These are phyloP conservation scores for Entonaema liquescens DNA, from an alignment of 495 filamentous ascomycete species.

Conservation along the genomic window DNA sequence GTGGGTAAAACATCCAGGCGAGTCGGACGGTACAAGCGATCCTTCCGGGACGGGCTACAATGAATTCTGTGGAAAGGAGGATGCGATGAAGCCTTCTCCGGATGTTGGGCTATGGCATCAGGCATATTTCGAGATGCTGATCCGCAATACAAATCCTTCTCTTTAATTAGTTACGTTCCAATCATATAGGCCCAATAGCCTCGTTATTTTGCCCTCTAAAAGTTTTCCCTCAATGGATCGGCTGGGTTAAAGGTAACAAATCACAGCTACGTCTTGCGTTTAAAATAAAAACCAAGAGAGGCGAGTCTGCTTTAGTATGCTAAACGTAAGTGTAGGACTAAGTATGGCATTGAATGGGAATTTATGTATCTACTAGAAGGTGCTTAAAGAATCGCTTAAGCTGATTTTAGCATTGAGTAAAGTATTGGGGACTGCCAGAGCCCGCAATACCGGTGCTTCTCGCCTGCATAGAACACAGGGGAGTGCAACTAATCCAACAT, in stretches of 20 bases:
- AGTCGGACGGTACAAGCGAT: slow-evolving; percentile 71
- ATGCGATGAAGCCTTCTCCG: slow-evolving; percentile 61
- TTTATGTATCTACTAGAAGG: too few relatives aligned
- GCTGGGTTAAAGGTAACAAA: too few relatives aligned
- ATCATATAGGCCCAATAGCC: background rate
- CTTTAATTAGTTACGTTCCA: background rate
- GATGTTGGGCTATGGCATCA: slow-evolving; percentile 71
- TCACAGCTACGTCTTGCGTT: background rate
- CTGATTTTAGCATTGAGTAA: background rate
- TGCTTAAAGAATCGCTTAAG: too few relatives aligned
- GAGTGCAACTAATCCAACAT: background rate
- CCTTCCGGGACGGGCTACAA: slow-evolving; percentile 61
- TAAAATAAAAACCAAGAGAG: background rate
- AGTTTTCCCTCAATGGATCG: too few relatives aligned
- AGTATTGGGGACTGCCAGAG: background rate
- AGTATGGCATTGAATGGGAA: too few relatives aligned
- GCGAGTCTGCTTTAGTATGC: too few relatives aligned
- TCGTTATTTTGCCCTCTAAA: too few relatives aligned
- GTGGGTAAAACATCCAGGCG: slow-evolving; percentile 73
- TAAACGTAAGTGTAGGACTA: too few relatives aligned
- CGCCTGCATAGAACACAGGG: background rate
- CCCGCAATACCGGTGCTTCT: background rate
- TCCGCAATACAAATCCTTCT: background rate
- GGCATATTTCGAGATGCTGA: slow-evolving; percentile 67
- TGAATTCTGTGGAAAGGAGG: slow-evolving; percentile 61